Evolutionary conservation across 108 stramenopile species (phyloP), one percentile per base, ranked within the genome.

Genomic region (Chaetoceros muelleri): DNA sequence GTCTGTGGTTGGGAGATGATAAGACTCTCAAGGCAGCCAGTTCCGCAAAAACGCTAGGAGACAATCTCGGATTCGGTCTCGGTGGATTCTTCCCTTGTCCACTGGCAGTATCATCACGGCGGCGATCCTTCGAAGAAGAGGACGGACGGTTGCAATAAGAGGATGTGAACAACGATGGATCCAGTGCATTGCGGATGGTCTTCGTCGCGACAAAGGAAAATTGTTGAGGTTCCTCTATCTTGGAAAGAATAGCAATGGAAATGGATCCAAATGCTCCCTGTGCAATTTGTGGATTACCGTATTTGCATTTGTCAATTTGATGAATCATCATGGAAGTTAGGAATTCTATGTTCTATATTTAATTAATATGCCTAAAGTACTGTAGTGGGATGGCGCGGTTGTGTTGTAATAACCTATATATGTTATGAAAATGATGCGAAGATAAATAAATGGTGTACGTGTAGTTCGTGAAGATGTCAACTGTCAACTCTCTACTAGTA

Each of bases 241-340:
- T 29, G 20, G 20, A 30, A 50, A 34, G 49, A 28, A 84, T 55
- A 18, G 77, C 85, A 5, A 86, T 69, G 27, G 79, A 71, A 50
- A 86, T 55, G 16, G 75, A 71, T 22, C 85, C 85, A 70, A 83
- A 87, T 8, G 81, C 75, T 30, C 85, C 85, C 7, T 78, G 72
- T 26, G 78, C 66, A 58, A 78, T 61, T 5, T 53, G 48, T 23
- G 73, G 28, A 51, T 74, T 70, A 48, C 61, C 22, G 17, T 50
- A 24, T 7, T 8, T 24, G 10, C 24, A 13, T 13, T 18, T 50
- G 0, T 62, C 53, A 60, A 71, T 40, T 40, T 40, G 8, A 40
- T 40, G 34, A 10, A 40, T 40, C n/a, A n/a, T n/a, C n/a, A n/a
- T n/a, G n/a, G n/a, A n/a, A n/a, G n/a, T n/a, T n/a, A n/a, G n/a